Evolutionary conservation across 257 asterid genomes (phyloP).

Genomic region (Ilex aquifolium): DNA sequence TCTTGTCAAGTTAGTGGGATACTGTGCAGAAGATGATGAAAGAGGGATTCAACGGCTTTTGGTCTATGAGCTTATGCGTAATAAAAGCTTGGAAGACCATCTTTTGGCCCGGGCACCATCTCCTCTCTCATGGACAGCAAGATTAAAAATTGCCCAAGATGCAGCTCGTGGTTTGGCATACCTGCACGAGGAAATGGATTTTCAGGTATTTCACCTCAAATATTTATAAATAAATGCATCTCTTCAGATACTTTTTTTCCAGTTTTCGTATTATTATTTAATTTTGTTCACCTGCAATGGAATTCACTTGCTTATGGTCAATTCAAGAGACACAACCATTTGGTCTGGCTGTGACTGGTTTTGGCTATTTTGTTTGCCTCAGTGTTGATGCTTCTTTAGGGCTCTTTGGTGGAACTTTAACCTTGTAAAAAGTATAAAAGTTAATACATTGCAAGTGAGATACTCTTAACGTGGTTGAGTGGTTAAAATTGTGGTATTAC

Average conservation of each 20-base stretch:
- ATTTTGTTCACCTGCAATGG: too few species aligned
- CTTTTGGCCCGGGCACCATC: slow-evolving; percentile 49
- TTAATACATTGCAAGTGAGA: too few species aligned
- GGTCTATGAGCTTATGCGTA: slow-evolving; percentile 83
- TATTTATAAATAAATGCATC: background rate
- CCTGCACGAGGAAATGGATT: slow-evolving; percentile 96
- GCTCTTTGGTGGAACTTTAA: too few species aligned
- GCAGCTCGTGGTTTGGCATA: slow-evolving; percentile 92
- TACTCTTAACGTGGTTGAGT: too few species aligned
- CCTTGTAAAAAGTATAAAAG: too few species aligned
- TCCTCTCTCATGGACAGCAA: slow-evolving; percentile 65
- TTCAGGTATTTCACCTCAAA: slow-evolving; percentile 51
- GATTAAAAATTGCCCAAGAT: slow-evolving; percentile 80
- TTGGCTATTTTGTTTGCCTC: too few species aligned
- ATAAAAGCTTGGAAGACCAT: slow-evolving; percentile 90
- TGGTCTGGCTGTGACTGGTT: too few species aligned
- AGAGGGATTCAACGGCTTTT: slow-evolving; percentile 92
- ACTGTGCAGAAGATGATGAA: slow-evolving; percentile 93
- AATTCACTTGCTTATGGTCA: too few species aligned
- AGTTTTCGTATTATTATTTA: background rate
- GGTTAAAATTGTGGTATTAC: too few species aligned
- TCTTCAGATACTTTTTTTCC: background rate
- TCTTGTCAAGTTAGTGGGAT: slow-evolving; percentile 84
- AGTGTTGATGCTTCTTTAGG: too few species aligned
- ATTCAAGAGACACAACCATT: too few species aligned